A percentile compares a stretch with the other conserved stretches of the same genome.
These are phyloP conservation scores for Piloderma croceum DNA, from an alignment of 768 basidiomycete genomes.

Conservation along the genomic window DNA sequence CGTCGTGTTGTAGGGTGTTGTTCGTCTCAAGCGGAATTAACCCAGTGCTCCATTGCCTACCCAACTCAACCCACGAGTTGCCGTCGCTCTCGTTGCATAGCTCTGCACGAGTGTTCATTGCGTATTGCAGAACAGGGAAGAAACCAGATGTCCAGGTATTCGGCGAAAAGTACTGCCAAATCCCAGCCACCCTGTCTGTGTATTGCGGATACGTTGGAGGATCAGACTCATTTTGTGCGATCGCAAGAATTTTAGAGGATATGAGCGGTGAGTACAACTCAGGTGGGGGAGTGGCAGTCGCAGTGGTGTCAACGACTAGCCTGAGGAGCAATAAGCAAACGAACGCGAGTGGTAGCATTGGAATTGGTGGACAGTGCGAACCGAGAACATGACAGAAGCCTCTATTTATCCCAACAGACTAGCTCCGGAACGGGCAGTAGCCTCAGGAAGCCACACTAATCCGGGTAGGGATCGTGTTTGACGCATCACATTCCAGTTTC, in stretches of 20 bases:
- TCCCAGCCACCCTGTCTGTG: conserved; percentile 42
- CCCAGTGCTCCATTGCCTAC: conserved; percentile 45
- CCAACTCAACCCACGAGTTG: conserved; percentile 49
- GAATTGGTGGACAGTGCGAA: no score
- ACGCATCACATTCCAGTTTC: no score
- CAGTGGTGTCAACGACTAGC: no score
- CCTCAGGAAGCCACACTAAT: no score
- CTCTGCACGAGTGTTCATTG: conserved; percentile 45
- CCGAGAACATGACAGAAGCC: no score
- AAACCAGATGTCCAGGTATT: conserved; percentile 68
- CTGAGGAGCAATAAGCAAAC: no score
- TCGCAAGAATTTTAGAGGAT: conserved; percentile 53
- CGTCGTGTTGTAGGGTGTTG: conserved; percentile 57
- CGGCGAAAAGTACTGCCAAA: conserved; percentile 49
- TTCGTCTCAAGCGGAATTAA: conserved; percentile 44
- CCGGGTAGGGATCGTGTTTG: no score
- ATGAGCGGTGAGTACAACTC: conserved; percentile 58
- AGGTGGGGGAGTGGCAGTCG: conserved; percentile 24
- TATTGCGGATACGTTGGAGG: conserved; percentile 55
- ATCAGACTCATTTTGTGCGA: conserved; percentile 39
- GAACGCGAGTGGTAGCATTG: no score
- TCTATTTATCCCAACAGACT: no score
- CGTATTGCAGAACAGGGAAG: conserved; percentile 58
- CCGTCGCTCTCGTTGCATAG: conserved; percentile 41
- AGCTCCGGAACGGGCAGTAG: no score